These are phyloP conservation scores for Talaromyces rugulosus DNA, from an alignment of 2,329 filamentous ascomycete species.

Conservation along the genomic window DNA sequence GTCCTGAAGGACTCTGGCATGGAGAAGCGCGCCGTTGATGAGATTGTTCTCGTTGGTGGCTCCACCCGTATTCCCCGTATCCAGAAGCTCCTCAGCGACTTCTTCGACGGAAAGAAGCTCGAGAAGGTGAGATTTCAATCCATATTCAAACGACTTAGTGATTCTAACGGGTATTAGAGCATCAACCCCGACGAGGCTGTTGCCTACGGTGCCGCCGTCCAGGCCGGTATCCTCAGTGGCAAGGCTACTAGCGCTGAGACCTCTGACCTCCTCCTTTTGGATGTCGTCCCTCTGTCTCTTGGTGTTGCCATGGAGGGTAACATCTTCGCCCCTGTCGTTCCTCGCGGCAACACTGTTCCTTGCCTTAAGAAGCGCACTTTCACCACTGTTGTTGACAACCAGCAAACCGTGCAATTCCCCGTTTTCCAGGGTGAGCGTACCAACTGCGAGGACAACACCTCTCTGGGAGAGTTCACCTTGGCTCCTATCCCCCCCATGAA, in stretches of 20 bases:
- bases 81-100: slow-evolving; percentile 98
- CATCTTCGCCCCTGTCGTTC: slow-evolving; percentile 93
- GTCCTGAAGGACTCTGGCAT: slow-evolving; percentile 89
- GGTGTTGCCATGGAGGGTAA: slow-evolving; percentile 99
- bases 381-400: slow-evolving; percentile 65
- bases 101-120: slow-evolving; percentile 99
- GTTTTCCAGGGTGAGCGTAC: slow-evolving; percentile 95
- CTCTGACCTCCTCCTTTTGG: slow-evolving; percentile 87
- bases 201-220: slow-evolving; percentile 96
- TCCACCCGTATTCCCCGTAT: slow-evolving; percentile 98
- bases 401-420: slow-evolving; percentile 84
- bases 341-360: slow-evolving; percentile 72
- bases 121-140: slow-evolving; percentile 61
- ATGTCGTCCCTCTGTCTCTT: slow-evolving; percentile 92
- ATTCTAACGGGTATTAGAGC: slow-evolving; percentile 45
- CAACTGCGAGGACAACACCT: slow-evolving; percentile 98
- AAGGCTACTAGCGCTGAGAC: slow-evolving; percentile 96
- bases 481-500: slow-evolving; percentile 82
- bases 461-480: slow-evolving; percentile 93
- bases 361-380: slow-evolving; percentile 83
- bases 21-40: slow-evolving; percentile 88
- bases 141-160: slow-evolving; percentile 7
- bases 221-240: slow-evolving; percentile 97
- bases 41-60: slow-evolving; percentile 98
- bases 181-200: slow-evolving; percentile 99